A percentile compares a stretch with the other conserved stretches of the same genome.
These are phyloP conservation scores for Aspergillus jensenii DNA, from an alignment of 2,329 filamentous ascomycete species.

Conservation along the genomic window DNA sequence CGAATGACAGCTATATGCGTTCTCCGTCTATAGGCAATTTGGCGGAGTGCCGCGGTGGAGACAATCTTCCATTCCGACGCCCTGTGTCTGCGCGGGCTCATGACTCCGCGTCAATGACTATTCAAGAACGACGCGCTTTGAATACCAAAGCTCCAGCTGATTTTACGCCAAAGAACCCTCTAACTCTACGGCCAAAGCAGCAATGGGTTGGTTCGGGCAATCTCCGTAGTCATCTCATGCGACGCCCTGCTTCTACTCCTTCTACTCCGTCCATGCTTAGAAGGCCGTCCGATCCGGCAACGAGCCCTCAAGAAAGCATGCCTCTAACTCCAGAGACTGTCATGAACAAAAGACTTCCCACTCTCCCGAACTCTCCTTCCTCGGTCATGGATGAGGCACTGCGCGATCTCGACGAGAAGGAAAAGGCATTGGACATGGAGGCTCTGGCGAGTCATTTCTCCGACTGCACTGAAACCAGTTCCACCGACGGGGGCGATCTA, in stretches of 20 bases:
- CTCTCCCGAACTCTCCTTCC: slow-evolving; percentile 47
- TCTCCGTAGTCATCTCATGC: slow-evolving; percentile 2
- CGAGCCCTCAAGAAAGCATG: slow-evolving; percentile 18
- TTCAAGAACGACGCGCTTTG: slow-evolving; percentile 39
- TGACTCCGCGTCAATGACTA: slow-evolving; percentile 24
- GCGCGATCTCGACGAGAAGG: slow-evolving; percentile 33
- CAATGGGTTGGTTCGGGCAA: slow-evolving; percentile 9
- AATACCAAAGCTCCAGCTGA: slow-evolving; percentile 28
- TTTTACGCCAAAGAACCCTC: slow-evolving; percentile 26
- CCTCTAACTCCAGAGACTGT: slow-evolving; percentile 30
- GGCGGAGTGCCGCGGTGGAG: not conserved
- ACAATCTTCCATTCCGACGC: slow-evolving; percentile 16
- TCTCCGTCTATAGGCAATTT: slow-evolving; percentile 1
- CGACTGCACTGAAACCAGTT: slow-evolving; percentile 37
- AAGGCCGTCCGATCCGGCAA: slow-evolving; percentile 15
- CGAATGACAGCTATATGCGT: slow-evolving; percentile 3
- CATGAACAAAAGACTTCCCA: slow-evolving; percentile 43
- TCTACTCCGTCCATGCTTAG: slow-evolving; percentile 26
- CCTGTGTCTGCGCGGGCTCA: slow-evolving; percentile 13
- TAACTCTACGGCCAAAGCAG: slow-evolving; percentile 29
- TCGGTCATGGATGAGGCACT: slow-evolving; percentile 45
- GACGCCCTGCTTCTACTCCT: slow-evolving; percentile 13
- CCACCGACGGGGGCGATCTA: slow-evolving; percentile 27
- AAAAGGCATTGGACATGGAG: slow-evolving; percentile 33
- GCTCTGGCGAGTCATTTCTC: slow-evolving; percentile 44